Conservation (phyloP, 768 basidiomycete species). For the Coprinopsis sp. region DNA sequence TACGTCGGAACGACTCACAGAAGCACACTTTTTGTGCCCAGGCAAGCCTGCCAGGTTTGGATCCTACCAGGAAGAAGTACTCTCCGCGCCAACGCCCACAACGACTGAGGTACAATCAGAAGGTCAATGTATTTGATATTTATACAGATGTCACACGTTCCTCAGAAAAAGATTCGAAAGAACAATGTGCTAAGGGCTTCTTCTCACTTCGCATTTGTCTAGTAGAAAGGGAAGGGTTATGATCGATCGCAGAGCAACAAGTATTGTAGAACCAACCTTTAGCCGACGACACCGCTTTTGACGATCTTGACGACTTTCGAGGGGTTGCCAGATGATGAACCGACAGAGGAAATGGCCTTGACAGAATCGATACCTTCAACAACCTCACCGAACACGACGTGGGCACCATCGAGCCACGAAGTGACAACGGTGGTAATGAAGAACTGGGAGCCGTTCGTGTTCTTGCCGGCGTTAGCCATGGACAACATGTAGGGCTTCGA, state of each 20-base stretch:
- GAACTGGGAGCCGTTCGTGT: constrained; percentile 87
- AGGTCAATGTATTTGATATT: too few species aligned
- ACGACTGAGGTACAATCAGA: not conserved
- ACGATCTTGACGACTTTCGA: constrained; percentile 47
- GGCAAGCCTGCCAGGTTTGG: too few species aligned
- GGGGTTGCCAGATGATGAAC: constrained; percentile 37
- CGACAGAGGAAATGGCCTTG: constrained; percentile 37
- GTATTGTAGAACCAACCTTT: too few species aligned
- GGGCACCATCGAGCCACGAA: constrained; percentile 75
- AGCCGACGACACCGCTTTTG: constrained; percentile 49
- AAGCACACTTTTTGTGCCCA: too few species aligned
- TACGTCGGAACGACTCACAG: too few species aligned
- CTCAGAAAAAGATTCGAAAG: too few species aligned
- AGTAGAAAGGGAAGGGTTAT: too few species aligned
- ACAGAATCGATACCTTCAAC: constrained; percentile 58
- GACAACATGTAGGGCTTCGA: constrained; percentile 61
- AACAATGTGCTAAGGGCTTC: too few species aligned
- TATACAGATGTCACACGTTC: not conserved
- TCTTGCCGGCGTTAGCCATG: constrained; percentile 76
- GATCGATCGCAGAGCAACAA: too few species aligned
- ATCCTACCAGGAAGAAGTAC: too few species aligned
- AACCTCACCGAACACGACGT: constrained; percentile 90
- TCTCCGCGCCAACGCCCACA: too few species aligned
- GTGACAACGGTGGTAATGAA: constrained; percentile 84
- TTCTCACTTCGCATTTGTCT: too few species aligned